Conservation (phyloP, 768 basidiomycete genomes). For the Tylopilus sp. region DNA sequence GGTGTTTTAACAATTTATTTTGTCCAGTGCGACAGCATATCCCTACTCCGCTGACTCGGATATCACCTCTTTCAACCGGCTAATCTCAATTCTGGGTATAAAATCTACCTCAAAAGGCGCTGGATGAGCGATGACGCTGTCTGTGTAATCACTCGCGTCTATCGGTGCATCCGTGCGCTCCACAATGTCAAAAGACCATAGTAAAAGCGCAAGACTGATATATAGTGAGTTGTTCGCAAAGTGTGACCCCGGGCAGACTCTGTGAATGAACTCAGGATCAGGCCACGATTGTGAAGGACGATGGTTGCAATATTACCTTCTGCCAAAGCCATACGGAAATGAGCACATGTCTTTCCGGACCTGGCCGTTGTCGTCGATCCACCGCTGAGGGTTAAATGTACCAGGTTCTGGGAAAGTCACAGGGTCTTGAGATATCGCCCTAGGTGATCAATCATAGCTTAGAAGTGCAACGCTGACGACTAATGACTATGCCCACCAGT, state of each 20-base stretch:
- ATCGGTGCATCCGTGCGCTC: background rate
- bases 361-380: constrained; percentile 42
- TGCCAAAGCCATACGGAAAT: constrained; percentile 51
- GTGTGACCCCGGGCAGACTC: constrained; percentile 59
- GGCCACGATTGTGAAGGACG: no score
- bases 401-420: constrained; percentile 35
- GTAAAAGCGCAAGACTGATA: constrained; percentile 54
- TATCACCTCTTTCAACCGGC: background rate
- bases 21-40: no score
- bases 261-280: constrained; percentile 9
- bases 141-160: background rate
- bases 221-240: constrained; percentile 50
- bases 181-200: constrained; percentile 14
- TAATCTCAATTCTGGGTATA: background rate
- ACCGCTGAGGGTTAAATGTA: constrained; percentile 51
- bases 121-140: background rate
- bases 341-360: constrained; percentile 42
- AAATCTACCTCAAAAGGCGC: background rate
- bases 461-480: background rate
- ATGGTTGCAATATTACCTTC: constrained; percentile 24
- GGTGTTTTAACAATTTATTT: no score
- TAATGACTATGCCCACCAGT: constrained; percentile 11
- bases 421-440: constrained; percentile 25
- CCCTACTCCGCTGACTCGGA: background rate
- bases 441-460: background rate